Base-by-base conservation (phyloP, 768 basidiomycete genomes). In the Lyophyllum atratum region DNA sequence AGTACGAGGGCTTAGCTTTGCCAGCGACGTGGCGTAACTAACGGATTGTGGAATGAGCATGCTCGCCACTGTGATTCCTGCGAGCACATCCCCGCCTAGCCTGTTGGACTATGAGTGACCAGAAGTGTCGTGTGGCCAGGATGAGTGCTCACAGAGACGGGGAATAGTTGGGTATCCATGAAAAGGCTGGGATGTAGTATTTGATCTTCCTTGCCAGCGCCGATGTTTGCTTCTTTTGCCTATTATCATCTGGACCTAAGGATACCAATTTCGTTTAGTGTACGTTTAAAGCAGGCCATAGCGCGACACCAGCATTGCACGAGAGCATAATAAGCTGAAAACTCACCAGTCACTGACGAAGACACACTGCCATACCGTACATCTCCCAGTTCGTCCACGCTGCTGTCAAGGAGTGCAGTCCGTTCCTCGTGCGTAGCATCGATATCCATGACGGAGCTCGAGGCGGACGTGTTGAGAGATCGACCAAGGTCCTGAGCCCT, bases 41-140 rank as follows among this genome's bases (percentile, higher is more conserved):
- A 97, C 90, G 1, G 92, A 91, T 70, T 92, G 88, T 6, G 92
- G 90, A 66, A 92, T 89, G 43, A 92, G 78, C 81, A 92, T 89
- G 49, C 85, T 87, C 19, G 90, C 89, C 9, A 97, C 86, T 0
- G 94, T 94, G 26, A 94, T 66, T 17, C 95, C 95, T 25, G 92
- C 92, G 0, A 93, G 76, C n/a, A 92, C 63, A 70, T 95, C 93
- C 25, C 72, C 79, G 34, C 71, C 71, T 37, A 78, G 66, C 42
- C 77, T 77, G 57, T 39, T 22, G 25, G 48, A 43, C 15, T n/a
- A 43, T 54, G 26, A 59, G 55, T 26, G 39, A 4, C 4, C 28
- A 10, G 15, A 28, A 31, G 34, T 19, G 9, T 6, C 3, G 28
- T 7, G 44, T 11, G 15, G 31, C 39, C 28, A 9, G 10, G 21